These are phyloP conservation scores for Mucor sp. DNA, from an alignment of 371 early-diverging fungal species.

Conservation along the genomic window DNA sequence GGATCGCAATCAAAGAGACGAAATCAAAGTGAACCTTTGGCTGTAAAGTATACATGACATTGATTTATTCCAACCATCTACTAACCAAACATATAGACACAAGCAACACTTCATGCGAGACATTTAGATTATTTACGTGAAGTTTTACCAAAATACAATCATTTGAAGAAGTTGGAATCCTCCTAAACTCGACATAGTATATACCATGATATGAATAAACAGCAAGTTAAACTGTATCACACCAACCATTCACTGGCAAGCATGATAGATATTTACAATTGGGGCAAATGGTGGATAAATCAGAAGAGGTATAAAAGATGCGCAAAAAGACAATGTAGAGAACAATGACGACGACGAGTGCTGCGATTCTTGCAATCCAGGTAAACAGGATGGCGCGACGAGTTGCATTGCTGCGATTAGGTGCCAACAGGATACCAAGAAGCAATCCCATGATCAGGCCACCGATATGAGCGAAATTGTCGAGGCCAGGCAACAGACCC, in stretches of 20 bases:
- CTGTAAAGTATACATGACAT: constrained; percentile 18
- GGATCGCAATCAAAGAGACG: constrained; percentile 64
- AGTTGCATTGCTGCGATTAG: constrained; percentile 33
- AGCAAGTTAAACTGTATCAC: constrained; percentile 12
- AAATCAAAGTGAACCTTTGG: constrained; percentile 41
- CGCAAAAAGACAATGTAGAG: constrained; percentile 37
- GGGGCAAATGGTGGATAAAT: constrained; percentile 36
- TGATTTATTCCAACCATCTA: neutral
- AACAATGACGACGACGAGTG: constrained; percentile 36
- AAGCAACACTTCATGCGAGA: constrained; percentile 62
- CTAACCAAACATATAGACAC: constrained; percentile 37
- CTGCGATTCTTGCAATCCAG: constrained; percentile 34
- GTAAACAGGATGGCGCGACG: constrained; percentile 35
- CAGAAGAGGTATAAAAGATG: constrained; percentile 48
- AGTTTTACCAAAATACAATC: constrained; percentile 68
- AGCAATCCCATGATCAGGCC: constrained; percentile 57
- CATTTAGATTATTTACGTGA: constrained; percentile 77
- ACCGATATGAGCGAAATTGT: constrained; percentile 79
- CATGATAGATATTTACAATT: constrained; percentile 41
- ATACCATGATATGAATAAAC: neutral
- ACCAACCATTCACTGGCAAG: constrained; percentile 35
- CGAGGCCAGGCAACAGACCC: constrained; percentile 72
- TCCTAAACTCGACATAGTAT: neutral
- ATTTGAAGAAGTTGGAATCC: constrained; percentile 49
- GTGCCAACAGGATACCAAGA: constrained; percentile 46